Evolutionary conservation across 179 eudicot genomes (phyloP).

Genomic region (Dionaea muscipula): DNA sequence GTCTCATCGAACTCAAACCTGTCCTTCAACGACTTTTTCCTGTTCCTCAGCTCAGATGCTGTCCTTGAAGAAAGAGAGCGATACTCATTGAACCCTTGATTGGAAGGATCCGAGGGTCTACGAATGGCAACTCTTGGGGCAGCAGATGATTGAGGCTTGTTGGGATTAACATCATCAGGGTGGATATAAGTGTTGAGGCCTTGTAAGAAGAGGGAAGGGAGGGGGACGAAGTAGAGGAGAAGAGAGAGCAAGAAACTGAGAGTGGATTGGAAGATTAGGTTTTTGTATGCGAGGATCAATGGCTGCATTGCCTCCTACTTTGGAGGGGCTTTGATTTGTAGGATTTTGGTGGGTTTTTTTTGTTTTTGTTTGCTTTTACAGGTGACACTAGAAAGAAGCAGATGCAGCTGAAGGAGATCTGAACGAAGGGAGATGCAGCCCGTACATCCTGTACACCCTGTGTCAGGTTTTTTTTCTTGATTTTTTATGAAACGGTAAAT

Average conservation of each 20-base stretch:
- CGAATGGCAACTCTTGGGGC: constrained; percentile 49
- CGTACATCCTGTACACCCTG: too few relatives aligned
- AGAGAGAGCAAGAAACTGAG: constrained; percentile 43
- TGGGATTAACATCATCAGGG: constrained; percentile 73
- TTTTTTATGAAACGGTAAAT: too few relatives aligned
- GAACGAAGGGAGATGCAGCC: too few relatives aligned
- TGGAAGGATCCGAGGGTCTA: constrained; percentile 34
- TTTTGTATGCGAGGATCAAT: constrained; percentile 22
- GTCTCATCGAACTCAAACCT: constrained; percentile 74
- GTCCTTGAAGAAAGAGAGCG: constrained; percentile 34
- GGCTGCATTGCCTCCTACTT: constrained; percentile 1
- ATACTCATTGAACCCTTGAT: constrained; percentile 23
- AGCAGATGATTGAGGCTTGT: constrained; percentile 13
- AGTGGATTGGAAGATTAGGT: constrained; percentile 41
- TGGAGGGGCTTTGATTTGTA: not conserved
- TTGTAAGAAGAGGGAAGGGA: constrained; percentile 53
- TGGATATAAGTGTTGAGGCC: constrained; percentile 90
- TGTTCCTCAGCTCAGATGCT: constrained; percentile 43
- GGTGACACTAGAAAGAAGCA: too few relatives aligned
- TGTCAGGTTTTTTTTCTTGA: too few relatives aligned
- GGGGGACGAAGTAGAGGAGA: constrained; percentile 39
- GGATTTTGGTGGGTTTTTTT: not conserved
- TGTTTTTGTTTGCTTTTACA: too few relatives aligned
- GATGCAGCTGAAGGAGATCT: too few relatives aligned
- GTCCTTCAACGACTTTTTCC: constrained; percentile 44